These are phyloP conservation scores for Aspergillus sp. DNA, from an alignment of 2,329 filamentous ascomycete species.

Conservation along the genomic window DNA sequence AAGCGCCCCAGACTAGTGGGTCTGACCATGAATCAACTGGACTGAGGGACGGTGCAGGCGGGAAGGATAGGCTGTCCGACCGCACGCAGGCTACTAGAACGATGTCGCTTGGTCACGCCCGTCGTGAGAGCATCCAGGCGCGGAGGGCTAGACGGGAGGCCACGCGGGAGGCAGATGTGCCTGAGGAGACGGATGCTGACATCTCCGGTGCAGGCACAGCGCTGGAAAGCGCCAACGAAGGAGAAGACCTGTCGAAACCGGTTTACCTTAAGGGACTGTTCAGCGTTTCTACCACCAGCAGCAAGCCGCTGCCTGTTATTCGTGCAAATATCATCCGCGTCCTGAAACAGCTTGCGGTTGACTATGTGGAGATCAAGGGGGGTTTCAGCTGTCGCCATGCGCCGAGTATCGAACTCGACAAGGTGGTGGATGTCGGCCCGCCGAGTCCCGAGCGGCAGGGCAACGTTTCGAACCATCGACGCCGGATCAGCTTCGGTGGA, in stretches of 20 bases:
- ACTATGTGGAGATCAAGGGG: slow-evolving; percentile 83
- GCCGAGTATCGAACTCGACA: slow-evolving; percentile 81
- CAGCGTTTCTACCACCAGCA: slow-evolving; percentile 93
- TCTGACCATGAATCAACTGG: slow-evolving; percentile 57
- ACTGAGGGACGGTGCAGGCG: slow-evolving; percentile 36
- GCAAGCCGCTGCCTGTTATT: slow-evolving; percentile 77
- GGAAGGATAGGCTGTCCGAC: slow-evolving; percentile 45
- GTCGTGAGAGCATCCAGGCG: slow-evolving; percentile 85
- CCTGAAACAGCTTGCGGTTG: slow-evolving; percentile 76
- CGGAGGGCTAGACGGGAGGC: slow-evolving; percentile 67
- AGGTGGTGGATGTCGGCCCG: slow-evolving; percentile 53
- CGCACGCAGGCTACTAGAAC: slow-evolving; percentile 61
- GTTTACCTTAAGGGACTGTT: slow-evolving; percentile 95
- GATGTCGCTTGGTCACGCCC: slow-evolving; percentile 80
- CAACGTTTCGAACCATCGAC: slow-evolving; percentile 50
- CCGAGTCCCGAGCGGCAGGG: slow-evolving; percentile 47
- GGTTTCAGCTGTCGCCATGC: slow-evolving; percentile 83
- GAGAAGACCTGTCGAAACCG: slow-evolving; percentile 73
- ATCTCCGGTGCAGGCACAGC: slow-evolving; percentile 48
- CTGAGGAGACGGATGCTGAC: slow-evolving; percentile 84
- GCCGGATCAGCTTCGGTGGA: slow-evolving; percentile 77
- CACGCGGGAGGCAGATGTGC: slow-evolving; percentile 64
- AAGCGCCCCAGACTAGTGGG: slow-evolving; percentile 65
- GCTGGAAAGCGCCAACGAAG: slow-evolving; percentile 41
- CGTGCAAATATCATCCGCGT: slow-evolving; percentile 85